Conservation (phyloP, 805 yeast species). For the Debaryomyces hansenii region DNA sequence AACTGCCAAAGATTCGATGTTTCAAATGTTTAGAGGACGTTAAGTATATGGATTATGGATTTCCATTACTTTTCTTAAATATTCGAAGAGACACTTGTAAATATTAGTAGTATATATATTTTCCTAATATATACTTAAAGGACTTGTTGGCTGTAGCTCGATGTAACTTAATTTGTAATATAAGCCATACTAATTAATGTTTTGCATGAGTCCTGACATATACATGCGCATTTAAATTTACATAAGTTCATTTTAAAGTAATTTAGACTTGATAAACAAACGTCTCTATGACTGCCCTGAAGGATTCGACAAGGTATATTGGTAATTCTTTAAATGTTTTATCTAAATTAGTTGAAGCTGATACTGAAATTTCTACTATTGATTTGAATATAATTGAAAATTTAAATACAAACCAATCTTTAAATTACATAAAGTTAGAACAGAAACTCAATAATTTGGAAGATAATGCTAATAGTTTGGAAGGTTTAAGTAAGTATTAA, state of each 20-base stretch:
- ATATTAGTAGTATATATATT: neutral
- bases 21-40: constrained; percentile 63
- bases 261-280: too few species aligned
- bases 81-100: neutral
- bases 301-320: constrained; percentile 27
- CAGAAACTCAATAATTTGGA: constrained; percentile 44
- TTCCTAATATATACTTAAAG: too few species aligned
- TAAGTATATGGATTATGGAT: constrained; percentile 18
- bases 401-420: constrained; percentile 57
- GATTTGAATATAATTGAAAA: constrained; percentile 52
- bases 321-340: constrained; percentile 29
- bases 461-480: constrained; percentile 33
- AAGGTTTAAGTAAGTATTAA: constrained; percentile 19
- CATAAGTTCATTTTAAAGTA: too few species aligned
- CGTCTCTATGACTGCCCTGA: constrained; percentile 23
- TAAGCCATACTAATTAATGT: too few species aligned
- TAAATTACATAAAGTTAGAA: constrained; percentile 48
- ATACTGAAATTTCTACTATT: constrained; percentile 41
- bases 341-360: constrained; percentile 36
- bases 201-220: too few species aligned
- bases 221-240: too few species aligned
- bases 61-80: neutral
- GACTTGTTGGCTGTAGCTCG: too few species aligned
- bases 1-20: constrained; percentile 50
- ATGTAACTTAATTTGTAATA: too few species aligned